A percentile compares a stretch with the other conserved stretches of the same genome.
Evolutionary conservation across 179 eudicot genomes (phyloP).

Genomic region (Beta macrorhiza): DNA sequence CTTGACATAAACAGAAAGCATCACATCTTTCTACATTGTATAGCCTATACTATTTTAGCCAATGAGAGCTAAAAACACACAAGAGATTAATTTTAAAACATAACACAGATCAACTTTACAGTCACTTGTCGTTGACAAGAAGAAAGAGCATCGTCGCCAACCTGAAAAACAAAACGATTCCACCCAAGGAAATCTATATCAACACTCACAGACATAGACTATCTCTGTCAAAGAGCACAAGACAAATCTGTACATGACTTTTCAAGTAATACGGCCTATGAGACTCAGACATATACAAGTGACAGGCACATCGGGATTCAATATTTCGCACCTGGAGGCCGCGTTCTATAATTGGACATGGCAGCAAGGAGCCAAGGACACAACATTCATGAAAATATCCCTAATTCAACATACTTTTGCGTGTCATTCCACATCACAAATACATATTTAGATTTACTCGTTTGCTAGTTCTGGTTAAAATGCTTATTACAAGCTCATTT

Average conservation of each 20-base stretch:
- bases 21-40: background rate
- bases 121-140: background rate
- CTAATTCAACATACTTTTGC: too few species aligned
- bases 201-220: constrained; percentile 1
- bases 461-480: too few species aligned
- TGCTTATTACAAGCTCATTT: too few species aligned
- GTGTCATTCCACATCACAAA: too few species aligned
- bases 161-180: background rate
- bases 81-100: background rate
- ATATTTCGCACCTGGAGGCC: too few species aligned
- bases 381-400: too few species aligned
- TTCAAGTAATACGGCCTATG: background rate
- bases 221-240: background rate
- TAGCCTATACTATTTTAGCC: background rate
- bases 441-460: too few species aligned
- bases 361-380: too few species aligned
- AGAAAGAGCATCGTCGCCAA: background rate
- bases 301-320: too few species aligned
- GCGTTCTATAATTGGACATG: too few species aligned
- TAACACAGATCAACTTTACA: background rate
- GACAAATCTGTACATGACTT: background rate
- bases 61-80: background rate
- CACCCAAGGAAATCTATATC: background rate
- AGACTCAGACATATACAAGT: too few species aligned
- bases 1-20: background rate